Percentiles rank a stretch among this genome's conserved stretches.
phyloP scores from a whole-genome alignment of 768 basidiomycete genomes.

The Lentinula detonsa region DNA sequence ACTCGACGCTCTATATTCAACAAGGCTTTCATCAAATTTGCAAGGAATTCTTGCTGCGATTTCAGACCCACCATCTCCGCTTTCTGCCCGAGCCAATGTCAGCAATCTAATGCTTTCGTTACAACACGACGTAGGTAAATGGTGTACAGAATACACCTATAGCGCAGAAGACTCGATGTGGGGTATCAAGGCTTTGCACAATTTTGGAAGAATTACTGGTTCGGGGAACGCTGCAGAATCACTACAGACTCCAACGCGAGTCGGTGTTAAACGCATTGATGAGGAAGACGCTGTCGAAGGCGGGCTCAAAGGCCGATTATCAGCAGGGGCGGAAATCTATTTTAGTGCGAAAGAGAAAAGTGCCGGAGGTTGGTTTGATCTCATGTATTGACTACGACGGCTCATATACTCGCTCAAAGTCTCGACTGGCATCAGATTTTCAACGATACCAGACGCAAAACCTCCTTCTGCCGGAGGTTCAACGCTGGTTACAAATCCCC shows the following conservation, averaged over 20 bases:
- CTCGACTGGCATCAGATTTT: conserved; percentile 91
- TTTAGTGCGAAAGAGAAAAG: conserved; percentile 90
- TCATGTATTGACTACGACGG: not conserved
- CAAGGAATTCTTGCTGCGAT: conserved; percentile 85
- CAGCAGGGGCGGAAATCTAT: conserved; percentile 90
- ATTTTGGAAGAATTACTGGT: conserved; percentile 65
- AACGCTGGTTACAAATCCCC: conserved; percentile 31
- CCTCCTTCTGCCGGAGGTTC: conserved; percentile 55
- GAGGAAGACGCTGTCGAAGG: conserved; percentile 93
- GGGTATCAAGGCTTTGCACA: conserved; percentile 83
- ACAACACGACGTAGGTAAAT: conserved; percentile 89
- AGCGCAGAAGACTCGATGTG: conserved; percentile 94
- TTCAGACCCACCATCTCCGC: conserved; percentile 63
- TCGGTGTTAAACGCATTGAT: conserved; percentile 75
- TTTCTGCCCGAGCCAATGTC: conserved; percentile 37
- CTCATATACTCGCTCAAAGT: conserved; percentile 37
- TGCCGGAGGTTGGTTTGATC: conserved; percentile 68
- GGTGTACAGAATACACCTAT: conserved; percentile 92
- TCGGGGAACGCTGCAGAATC: conserved; percentile 22
- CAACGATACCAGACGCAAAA: conserved; percentile 80
- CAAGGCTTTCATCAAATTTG: conserved; percentile 68
- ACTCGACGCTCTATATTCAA: conserved; percentile 86
- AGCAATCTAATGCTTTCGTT: conserved; percentile 79
- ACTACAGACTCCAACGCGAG: conserved; percentile 16
- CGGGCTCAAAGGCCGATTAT: conserved; percentile 85